phyloP scores from a whole-genome alignment of 2,329 filamentous ascomycete genomes.

The Cercospora brassicicola region DNA sequence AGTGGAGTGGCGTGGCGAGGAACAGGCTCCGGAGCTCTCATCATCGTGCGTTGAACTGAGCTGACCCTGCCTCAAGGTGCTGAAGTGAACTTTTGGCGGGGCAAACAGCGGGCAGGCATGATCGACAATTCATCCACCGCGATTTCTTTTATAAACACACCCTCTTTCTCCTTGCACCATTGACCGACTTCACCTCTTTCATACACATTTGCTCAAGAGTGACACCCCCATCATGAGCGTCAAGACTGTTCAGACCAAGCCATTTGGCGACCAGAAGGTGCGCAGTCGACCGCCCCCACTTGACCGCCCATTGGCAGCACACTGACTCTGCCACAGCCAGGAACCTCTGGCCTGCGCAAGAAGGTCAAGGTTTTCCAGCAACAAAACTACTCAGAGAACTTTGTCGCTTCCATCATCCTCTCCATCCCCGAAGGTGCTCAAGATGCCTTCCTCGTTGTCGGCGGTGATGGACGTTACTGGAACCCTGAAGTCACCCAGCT shows the following conservation, averaged over 20 bases:
- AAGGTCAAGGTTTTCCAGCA: constrained; percentile 98
- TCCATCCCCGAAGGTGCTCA: constrained; percentile 94
- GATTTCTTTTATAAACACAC: not conserved
- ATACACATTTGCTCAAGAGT: constrained; percentile 12
- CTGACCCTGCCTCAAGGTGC: no score
- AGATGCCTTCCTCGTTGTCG: constrained; percentile 89
- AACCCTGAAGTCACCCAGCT: constrained; percentile 95
- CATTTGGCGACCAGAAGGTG: constrained; percentile 92
- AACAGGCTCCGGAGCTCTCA: not conserved
- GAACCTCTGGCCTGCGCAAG: constrained; percentile 84
- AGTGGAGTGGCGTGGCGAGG: not conserved
- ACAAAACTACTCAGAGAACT: constrained; percentile 92
- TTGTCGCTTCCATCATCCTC: constrained; percentile 88
- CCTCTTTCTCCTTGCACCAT: constrained; percentile 11
- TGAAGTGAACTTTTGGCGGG: no score
- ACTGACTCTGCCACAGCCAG: constrained; percentile 9
- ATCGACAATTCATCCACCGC: no score
- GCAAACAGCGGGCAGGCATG: no score
- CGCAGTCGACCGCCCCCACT: no score
- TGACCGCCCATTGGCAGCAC: not conserved
- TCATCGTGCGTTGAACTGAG: not conserved
- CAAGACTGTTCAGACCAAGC: constrained; percentile 76
- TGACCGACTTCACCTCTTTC: constrained; percentile 14
- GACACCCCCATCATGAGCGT: constrained; percentile 60
- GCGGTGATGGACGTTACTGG: constrained; percentile 94